Evolutionary conservation across 495 filamentous ascomycete genomes (phyloP).

Genomic region (Parathielavia appendiculata): DNA sequence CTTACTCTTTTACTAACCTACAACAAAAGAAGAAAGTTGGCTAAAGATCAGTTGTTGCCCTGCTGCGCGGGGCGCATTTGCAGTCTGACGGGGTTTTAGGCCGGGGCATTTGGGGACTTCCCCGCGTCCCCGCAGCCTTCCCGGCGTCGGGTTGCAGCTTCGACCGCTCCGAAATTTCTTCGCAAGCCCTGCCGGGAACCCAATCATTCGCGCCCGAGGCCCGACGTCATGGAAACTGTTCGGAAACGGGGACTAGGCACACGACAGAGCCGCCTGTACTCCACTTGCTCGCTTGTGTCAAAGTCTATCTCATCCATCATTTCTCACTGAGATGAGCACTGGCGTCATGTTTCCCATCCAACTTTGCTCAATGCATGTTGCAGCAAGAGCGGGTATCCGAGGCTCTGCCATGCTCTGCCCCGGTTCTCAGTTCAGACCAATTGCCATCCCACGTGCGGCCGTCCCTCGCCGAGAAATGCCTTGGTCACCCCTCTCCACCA

Average conservation of each 20-base stretch:
- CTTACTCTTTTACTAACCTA: too few species aligned
- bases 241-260: constrained; percentile 10
- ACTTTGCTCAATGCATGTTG: background rate
- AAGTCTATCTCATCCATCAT: constrained; percentile 21
- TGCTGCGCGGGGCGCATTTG: background rate
- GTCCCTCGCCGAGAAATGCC: constrained; percentile 12
- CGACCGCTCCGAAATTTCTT: constrained; percentile 24
- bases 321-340: constrained; percentile 11
- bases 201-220: constrained; percentile 25
- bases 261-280: constrained; percentile 26
- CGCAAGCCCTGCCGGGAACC: constrained; percentile 14
- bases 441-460: constrained; percentile 26
- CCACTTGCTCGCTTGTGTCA: constrained; percentile 21
- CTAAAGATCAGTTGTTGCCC: background rate
- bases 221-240: constrained; percentile 18
- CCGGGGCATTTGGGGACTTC: background rate
- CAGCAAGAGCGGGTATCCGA: constrained; percentile 25
- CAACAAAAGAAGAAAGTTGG: background rate
- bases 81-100: too few species aligned
- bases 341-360: background rate
- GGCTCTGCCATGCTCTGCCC: constrained; percentile 15
- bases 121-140: constrained; percentile 13
- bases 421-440: constrained; percentile 14
- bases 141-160: background rate
- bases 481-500: background rate